Evolutionary conservation across 257 asterid species (phyloP), one percentile per base, ranked within the genome.

Genomic region (Solanum peruvianum): DNA sequence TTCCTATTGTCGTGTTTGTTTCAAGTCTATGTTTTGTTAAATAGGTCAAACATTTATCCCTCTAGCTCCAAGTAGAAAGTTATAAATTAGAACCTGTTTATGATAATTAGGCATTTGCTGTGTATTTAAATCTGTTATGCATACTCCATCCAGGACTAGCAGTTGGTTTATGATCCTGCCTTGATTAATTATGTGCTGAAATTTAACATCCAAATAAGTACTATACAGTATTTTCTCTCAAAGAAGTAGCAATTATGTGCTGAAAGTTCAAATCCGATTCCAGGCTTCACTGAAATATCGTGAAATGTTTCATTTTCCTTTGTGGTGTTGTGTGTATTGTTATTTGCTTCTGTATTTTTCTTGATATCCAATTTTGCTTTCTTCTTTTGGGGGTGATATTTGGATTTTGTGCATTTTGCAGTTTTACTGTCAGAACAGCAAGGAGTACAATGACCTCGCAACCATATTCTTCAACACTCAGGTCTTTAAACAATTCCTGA

Each of bases 381-480:
- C 45, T 44, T 66, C 62, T 71, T 73, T 85, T 90, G 86, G 71
- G 88, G 37, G 45, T 90, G 81, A 73, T 47, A 66, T 83, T 37
- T 70, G 29, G 37, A 69, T 86, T 42, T 77, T 90, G 80, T 88
- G 84, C 27, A 49, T 87, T 64, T 84, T 89, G 84, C 95, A 97
- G 99, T 97, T 97, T 88, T 96, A 92, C 89, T 97, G 99, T 78
- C 92, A 92, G 78, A 91, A 87, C 81, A 84, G 92, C 78, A 97
- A 88, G 88, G 98, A 96, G 88, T 97, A 97, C 93, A 97, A 97
- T 29, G 99, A 97, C 91, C 99, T 97, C 62, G 99, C 99, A 70
- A 97, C 99, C 75, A 92, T 97, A 93, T 97, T 97, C 90, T 97
- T 97, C 94, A 97, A 97, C 88, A 97, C 99, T 23, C 99, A 97